A percentile compares a stretch with the other conserved stretches of the same genome.
These are phyloP conservation scores for Rhodosporidiobolus odoratus DNA, from an alignment of 768 basidiomycete genomes.

Conservation along the genomic window DNA sequence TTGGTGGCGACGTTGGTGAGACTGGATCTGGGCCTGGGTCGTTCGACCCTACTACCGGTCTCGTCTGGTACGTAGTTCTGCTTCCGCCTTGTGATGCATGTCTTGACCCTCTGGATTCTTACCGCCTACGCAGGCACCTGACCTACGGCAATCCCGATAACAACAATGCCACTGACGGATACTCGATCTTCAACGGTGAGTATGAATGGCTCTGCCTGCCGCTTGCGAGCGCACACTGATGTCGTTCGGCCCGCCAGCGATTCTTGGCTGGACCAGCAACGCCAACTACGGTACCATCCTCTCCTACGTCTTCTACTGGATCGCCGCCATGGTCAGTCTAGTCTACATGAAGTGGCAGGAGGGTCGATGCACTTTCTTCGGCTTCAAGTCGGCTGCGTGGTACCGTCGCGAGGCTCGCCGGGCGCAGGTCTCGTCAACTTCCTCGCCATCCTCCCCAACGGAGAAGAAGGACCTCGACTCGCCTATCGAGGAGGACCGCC, in stretches of 20 bases:
- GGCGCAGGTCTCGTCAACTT: not conserved
- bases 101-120: too few relatives aligned
- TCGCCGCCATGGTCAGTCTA: conserved; percentile 66
- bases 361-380: conserved; percentile 43
- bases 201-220: not conserved
- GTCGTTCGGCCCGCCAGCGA: conserved; percentile 45
- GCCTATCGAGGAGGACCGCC: conserved; percentile 20
- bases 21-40: conserved; percentile 68
- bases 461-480: conserved; percentile 24
- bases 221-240: too few relatives aligned
- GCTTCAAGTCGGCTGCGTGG: conserved; percentile 16
- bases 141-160: conserved; percentile 52
- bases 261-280: conserved; percentile 27
- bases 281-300: conserved; percentile 65
- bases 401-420: conserved; percentile 18
- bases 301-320: conserved; percentile 89
- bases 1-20: conserved; percentile 63
- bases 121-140: conserved; percentile 43
- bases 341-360: conserved; percentile 53
- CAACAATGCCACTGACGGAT: conserved; percentile 55
- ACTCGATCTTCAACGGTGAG: conserved; percentile 64
- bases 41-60: conserved; percentile 50
- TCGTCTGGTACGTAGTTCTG: conserved; percentile 14
- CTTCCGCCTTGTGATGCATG: too few relatives aligned
- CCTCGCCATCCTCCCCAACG: too few relatives aligned